These are phyloP conservation scores for Warburgia ugandensis DNA, from an alignment of 164 flowering plant genomes.

Conservation along the genomic window DNA sequence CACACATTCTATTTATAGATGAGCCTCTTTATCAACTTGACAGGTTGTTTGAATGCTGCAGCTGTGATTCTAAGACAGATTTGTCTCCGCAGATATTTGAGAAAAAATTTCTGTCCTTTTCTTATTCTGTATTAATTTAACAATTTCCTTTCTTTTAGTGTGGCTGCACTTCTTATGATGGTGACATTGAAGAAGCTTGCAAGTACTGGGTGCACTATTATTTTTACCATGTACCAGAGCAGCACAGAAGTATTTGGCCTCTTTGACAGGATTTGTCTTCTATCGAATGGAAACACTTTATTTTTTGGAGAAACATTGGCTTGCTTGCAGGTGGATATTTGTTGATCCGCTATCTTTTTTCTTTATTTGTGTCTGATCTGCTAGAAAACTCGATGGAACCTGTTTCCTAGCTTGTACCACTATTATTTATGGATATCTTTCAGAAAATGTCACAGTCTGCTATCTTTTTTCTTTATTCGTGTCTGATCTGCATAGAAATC, in stretches of 20 bases:
- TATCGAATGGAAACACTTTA: conserved; percentile 95
- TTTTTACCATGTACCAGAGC: conserved; percentile 92
- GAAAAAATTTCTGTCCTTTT: too few species aligned
- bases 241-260: conserved; percentile 99
- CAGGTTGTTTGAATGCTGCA: conserved; percentile 44
- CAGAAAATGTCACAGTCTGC: too few species aligned
- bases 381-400: too few species aligned
- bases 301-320: conserved; percentile 98
- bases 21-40: conserved; percentile 99
- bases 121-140: too few species aligned
- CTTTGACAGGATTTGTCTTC: conserved; percentile 92
- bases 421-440: too few species aligned
- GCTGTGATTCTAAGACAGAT: too few species aligned
- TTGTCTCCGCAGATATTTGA: too few species aligned
- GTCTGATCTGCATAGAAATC: too few species aligned
- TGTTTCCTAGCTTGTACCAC: too few species aligned
- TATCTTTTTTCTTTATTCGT: too few species aligned
- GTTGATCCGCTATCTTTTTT: not conserved
- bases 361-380: not conserved
- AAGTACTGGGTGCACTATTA: conserved; percentile 85
- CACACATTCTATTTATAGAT: conserved; percentile 80
- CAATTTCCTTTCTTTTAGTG: conserved; percentile 39
- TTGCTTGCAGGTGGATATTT: conserved; percentile 75
- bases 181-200: conserved; percentile 97
- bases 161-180: conserved; percentile 98